Percentiles rank a stretch among this genome's conserved stretches.
phyloP scores from a whole-genome alignment of 108 stramenopile genomes.

The Pseudonitzschia pungens region DNA sequence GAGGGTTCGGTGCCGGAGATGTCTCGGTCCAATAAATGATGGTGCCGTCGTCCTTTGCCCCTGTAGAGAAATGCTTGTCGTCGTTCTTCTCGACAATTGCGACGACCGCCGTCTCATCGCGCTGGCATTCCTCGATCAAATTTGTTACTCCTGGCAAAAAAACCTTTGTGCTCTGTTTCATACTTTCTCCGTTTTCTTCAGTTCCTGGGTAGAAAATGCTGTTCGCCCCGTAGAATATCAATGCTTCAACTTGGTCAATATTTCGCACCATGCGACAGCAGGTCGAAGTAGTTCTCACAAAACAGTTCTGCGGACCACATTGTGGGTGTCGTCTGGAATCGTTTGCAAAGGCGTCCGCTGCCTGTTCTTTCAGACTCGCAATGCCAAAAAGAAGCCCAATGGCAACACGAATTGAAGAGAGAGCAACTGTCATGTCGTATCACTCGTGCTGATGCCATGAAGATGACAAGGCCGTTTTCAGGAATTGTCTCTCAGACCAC shows the following conservation, averaged over 20 bases:
- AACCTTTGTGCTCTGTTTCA: slow-evolving; percentile 8
- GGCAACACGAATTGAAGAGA: not conserved
- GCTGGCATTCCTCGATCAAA: slow-evolving; percentile 65
- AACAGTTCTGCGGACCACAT: not conserved
- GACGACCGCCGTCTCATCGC: slow-evolving; percentile 62
- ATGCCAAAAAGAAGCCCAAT: not conserved
- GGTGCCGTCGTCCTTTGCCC: not conserved
- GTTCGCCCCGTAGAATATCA: slow-evolving; percentile 68
- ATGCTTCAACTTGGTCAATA: slow-evolving; percentile 71
- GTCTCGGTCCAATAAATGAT: slow-evolving; percentile 11
- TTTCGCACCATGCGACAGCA: slow-evolving; percentile 65
- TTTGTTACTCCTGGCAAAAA: slow-evolving; percentile 48
- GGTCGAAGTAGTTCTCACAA: not conserved
- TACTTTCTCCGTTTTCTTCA: slow-evolving; percentile 8
- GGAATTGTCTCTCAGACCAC: no score
- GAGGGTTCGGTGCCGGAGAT: slow-evolving; percentile 57
- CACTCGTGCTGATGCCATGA: not conserved
- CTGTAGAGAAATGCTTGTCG: slow-evolving; percentile 6
- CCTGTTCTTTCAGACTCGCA: not conserved
- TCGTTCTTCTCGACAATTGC: slow-evolving; percentile 41
- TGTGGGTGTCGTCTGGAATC: not conserved
- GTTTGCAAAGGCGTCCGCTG: slow-evolving; percentile 4
- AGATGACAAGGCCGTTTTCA: no score
- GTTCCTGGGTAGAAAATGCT: slow-evolving; percentile 25
- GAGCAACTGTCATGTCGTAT: not conserved